A percentile compares a stretch with the other conserved stretches of the same genome.
Evolutionary conservation across 352 stramenopile species (phyloP).

Genomic region (Phytopythium delawarense): DNA sequence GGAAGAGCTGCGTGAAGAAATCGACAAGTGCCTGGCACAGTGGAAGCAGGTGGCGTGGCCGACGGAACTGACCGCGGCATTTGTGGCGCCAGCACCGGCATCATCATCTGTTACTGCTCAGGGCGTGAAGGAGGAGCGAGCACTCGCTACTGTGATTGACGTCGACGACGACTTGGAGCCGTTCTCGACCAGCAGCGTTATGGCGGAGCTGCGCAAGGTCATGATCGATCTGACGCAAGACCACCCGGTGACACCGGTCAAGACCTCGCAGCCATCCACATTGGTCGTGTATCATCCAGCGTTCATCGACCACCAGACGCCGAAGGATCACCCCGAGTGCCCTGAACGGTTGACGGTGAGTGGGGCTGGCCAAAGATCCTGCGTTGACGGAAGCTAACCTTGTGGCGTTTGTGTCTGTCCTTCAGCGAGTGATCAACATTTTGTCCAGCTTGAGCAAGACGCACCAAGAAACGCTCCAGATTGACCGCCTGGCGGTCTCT

Average conservation of each 20-base stretch:
- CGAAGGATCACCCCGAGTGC: conserved; percentile 78
- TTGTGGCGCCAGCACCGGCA: conserved; percentile 22
- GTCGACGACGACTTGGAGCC: conserved; percentile 15
- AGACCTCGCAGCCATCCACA: conserved; percentile 40
- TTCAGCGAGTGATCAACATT: conserved; percentile 68
- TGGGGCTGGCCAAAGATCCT: conserved; percentile 6
- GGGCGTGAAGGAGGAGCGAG: conserved; percentile 30
- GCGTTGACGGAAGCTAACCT: conserved; percentile 3
- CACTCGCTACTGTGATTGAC: background rate
- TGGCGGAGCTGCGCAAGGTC: conserved; percentile 74
- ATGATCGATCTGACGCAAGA: conserved; percentile 78
- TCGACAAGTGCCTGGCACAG: conserved; percentile 46
- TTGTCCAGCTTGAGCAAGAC: conserved; percentile 58
- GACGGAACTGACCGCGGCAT: conserved; percentile 42
- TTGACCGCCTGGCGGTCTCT: conserved; percentile 61
- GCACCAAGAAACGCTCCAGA: conserved; percentile 59
- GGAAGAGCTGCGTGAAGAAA: conserved; percentile 40
- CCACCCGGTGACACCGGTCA: conserved; percentile 19
- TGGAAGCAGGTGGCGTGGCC: conserved; percentile 74
- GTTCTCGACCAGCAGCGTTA: conserved; percentile 24
- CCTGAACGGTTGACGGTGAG: conserved; percentile 76
- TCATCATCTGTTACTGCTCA: conserved; percentile 5
- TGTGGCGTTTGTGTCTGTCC: background rate
- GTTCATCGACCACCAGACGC: conserved; percentile 83
- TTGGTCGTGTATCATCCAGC: conserved; percentile 80